Percentiles rank a stretch among this genome's conserved stretches.
Evolutionary conservation across 306 rosid species (phyloP).

Genomic region (Pyrus communis): DNA sequence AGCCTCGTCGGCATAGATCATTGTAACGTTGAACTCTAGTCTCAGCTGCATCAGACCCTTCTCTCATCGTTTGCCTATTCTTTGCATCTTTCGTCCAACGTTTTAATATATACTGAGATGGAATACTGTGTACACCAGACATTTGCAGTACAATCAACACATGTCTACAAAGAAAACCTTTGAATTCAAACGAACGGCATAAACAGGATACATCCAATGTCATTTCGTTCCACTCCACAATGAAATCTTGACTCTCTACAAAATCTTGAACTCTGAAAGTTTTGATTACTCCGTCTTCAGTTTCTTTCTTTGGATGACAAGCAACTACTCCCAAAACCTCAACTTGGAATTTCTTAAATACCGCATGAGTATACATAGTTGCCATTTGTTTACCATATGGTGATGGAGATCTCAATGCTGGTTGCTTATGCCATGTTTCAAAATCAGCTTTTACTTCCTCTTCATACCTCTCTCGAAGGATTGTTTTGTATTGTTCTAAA

Average conservation of each 20-base stretch:
- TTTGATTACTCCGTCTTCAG: conserved; percentile 17
- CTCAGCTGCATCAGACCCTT: conserved; percentile 3
- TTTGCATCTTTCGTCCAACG: conserved; percentile 44
- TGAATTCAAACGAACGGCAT: conserved; percentile 38
- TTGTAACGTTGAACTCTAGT: conserved; percentile 30
- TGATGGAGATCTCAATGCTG: conserved; percentile 43
- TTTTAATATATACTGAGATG: conserved; percentile 34
- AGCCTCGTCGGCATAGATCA: conserved; percentile 28
- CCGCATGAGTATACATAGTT: conserved; percentile 23
- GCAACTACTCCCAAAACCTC: conserved; percentile 55
- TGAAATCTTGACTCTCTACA: conserved; percentile 28
- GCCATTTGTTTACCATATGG: conserved; percentile 45
- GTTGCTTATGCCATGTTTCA: conserved; percentile 37
- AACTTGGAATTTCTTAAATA: conserved; percentile 41
- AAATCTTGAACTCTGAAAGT: conserved; percentile 38
- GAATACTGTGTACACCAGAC: conserved; percentile 38
- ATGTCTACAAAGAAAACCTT: conserved; percentile 47
- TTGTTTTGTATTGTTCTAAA: conserved; percentile 23
- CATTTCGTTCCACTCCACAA: conserved; percentile 37
- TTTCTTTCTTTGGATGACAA: conserved; percentile 44
- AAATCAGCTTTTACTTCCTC: conserved; percentile 41
- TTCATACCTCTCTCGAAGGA: conserved; percentile 30
- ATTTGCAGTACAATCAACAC: conserved; percentile 41
- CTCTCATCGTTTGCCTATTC: conserved; percentile 14
- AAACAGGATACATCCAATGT: conserved; percentile 35